phyloP scores from a whole-genome alignment of 164 flowering plant species.

The Buxus sempervirens region DNA sequence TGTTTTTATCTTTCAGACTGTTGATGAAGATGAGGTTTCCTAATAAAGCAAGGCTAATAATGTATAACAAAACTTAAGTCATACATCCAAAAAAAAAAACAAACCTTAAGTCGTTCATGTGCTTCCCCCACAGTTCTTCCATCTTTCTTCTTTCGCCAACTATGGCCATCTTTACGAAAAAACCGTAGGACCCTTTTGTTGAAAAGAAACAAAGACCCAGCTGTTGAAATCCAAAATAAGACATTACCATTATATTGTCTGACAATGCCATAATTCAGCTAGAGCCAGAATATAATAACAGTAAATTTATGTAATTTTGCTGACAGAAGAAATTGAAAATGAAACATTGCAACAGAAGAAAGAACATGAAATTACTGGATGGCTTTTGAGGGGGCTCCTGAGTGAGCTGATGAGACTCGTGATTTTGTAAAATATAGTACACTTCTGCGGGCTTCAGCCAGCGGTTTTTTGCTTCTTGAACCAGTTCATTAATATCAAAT shows the following conservation, averaged over 20 bases:
- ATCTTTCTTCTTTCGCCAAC: constrained; percentile 90
- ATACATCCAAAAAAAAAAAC: too few relatives aligned
- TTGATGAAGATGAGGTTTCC: too few relatives aligned
- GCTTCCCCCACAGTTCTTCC: constrained; percentile 93
- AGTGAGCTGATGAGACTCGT: constrained; percentile 46
- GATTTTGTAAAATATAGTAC: constrained; percentile 57
- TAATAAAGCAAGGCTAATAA: too few relatives aligned
- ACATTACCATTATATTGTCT: neutral
- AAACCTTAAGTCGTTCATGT: constrained; percentile 93
- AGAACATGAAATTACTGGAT: constrained; percentile 34
- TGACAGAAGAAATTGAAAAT: neutral
- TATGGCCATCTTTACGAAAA: constrained; percentile 90
- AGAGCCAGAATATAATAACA: neutral
- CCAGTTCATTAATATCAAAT: constrained; percentile 44
- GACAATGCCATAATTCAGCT: neutral
- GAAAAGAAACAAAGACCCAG: constrained; percentile 93
- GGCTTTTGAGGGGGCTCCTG: constrained; percentile 56
- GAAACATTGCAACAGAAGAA: neutral
- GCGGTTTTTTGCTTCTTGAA: constrained; percentile 57
- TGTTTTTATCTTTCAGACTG: too few relatives aligned
- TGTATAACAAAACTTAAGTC: constrained; percentile 75
- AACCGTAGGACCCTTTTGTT: constrained; percentile 82
- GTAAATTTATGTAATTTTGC: neutral
- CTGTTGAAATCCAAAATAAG: constrained; percentile 33
- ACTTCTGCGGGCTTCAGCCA: constrained; percentile 92